Evolutionary conservation across 2,329 filamentous ascomycete species (phyloP), one percentile per base, ranked within the genome.

Genomic region (Fonsecaea pugnacius): DNA sequence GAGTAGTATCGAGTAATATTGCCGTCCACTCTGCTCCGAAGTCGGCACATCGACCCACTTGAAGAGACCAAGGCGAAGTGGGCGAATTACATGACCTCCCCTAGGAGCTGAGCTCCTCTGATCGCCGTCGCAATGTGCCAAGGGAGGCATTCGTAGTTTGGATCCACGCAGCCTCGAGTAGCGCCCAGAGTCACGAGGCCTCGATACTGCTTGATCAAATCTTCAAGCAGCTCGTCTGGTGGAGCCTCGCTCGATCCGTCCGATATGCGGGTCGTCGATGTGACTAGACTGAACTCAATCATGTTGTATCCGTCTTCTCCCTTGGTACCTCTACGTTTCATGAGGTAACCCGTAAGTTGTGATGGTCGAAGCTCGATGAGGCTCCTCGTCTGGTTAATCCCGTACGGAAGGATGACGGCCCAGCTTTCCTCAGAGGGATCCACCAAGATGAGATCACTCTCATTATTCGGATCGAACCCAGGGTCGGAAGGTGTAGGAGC

Each of bases 341-440:
- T 71, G 2, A 83, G 73, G 69, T 80, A 80, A 24, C 78, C 80
- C 64, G 78, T 82, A n/a, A 75, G 75, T 46, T 80, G 68, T 7
- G 78, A 75, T 24, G 79, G 78, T 24, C 76, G 75, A 10, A 69
- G 64, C 58, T 79, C 77, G 7, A 76, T 76, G 38, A 80, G 69
- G 53, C 77, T 77, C 0, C 74, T 73, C 3, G 78, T 77, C 62
- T 74, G 76, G 63, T 78, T 78, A 36, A 79, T 70, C 32, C 77
- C 79, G 69, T 84, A 82, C 0, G 81, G 81, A 62, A 88, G 77
- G 21, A 87, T 78, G 7, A 87, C 75, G 35, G 79, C 80, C 84
- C 85, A 88, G 0, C 83, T 83, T 67, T 89, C 85, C 70, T 89
- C 86, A 24, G 80, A 80, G 18, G 82, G 74, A 70, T 89, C 85